These are phyloP conservation scores for Pistacia vera DNA, from an alignment of 345 rosid species.

Conservation along the genomic window DNA sequence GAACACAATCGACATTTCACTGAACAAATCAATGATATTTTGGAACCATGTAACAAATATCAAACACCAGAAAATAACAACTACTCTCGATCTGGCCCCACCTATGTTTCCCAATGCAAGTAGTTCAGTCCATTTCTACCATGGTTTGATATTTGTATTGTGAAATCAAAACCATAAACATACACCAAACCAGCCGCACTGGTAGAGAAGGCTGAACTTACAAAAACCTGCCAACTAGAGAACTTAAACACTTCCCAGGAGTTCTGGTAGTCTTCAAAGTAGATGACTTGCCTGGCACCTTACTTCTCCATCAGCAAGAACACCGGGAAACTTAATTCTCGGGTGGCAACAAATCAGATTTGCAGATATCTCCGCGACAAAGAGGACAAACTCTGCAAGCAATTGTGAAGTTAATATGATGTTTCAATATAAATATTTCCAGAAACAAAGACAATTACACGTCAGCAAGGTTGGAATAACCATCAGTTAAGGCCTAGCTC, in stretches of 20 bases:
- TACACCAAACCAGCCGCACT: background rate
- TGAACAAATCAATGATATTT: background rate
- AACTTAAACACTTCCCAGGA: constrained; percentile 2
- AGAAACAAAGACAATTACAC: background rate
- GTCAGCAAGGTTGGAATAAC: background rate
- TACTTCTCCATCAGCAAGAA: background rate
- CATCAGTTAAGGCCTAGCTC: too few relatives aligned
- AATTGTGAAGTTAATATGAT: constrained; percentile 15
- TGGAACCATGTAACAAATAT: background rate
- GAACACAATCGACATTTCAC: background rate
- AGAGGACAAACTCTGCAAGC: constrained; percentile 89
- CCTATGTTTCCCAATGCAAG: background rate
- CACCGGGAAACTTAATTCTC: constrained; percentile 32
- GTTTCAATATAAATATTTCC: background rate
- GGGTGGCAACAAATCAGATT: constrained; percentile 42
- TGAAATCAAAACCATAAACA: background rate
- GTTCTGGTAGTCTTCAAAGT: constrained; percentile 1
- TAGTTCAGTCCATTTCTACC: constrained; percentile 28
- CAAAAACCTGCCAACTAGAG: constrained; percentile 5
- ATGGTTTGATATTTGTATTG: background rate
- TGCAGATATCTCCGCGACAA: constrained; percentile 94
- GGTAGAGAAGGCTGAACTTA: constrained; percentile 17
- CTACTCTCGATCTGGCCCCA: background rate
- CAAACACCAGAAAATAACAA: constrained; percentile 5
- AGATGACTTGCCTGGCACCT: background rate